phyloP scores from a whole-genome alignment of 108 stramenopile species.

The Cyclotella cryptica region DNA sequence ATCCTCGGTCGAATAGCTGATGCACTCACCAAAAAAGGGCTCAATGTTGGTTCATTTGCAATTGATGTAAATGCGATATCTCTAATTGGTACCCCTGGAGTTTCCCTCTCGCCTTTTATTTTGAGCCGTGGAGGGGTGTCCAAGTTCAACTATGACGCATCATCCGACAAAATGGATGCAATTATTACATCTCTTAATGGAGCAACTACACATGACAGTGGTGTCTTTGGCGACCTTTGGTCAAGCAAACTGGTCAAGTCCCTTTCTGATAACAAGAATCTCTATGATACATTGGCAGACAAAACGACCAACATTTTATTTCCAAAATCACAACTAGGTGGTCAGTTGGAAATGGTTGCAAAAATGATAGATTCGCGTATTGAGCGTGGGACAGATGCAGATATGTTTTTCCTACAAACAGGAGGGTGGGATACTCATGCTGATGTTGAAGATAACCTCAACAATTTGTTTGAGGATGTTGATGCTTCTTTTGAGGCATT shows the following conservation, averaged over 20 bases:
- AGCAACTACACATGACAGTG: constrained; percentile 32
- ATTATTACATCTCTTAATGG: constrained; percentile 48
- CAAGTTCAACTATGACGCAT: constrained; percentile 35
- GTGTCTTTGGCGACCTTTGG: constrained; percentile 66
- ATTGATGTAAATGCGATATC: constrained; percentile 37
- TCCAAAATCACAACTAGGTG: constrained; percentile 30
- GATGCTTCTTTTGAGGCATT: constrained; percentile 62
- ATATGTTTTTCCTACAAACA: constrained; percentile 60
- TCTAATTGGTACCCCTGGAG: constrained; percentile 37
- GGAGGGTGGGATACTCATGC: constrained; percentile 77
- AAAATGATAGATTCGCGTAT: constrained; percentile 60
- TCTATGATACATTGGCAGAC: constrained; percentile 27
- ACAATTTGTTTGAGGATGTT: constrained; percentile 44
- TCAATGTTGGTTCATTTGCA: constrained; percentile 39
- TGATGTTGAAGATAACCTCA: constrained; percentile 29
- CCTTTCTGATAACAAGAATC: constrained; percentile 40
- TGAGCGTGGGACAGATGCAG: constrained; percentile 57
- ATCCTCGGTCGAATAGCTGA: constrained; percentile 54
- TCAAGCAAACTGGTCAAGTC: constrained; percentile 45
- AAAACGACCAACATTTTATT: constrained; percentile 17
- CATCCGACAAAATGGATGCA: constrained; percentile 34
- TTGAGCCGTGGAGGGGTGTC: constrained; percentile 34
- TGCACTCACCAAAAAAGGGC: constrained; percentile 33
- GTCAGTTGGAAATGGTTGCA: constrained; percentile 50
- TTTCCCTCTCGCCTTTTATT: constrained; percentile 26